Percentiles rank a stretch among this genome's conserved stretches.
Evolutionary conservation across 1,284 basidiomycete genomes (phyloP).

Genomic region (Marasmius oreades): DNA sequence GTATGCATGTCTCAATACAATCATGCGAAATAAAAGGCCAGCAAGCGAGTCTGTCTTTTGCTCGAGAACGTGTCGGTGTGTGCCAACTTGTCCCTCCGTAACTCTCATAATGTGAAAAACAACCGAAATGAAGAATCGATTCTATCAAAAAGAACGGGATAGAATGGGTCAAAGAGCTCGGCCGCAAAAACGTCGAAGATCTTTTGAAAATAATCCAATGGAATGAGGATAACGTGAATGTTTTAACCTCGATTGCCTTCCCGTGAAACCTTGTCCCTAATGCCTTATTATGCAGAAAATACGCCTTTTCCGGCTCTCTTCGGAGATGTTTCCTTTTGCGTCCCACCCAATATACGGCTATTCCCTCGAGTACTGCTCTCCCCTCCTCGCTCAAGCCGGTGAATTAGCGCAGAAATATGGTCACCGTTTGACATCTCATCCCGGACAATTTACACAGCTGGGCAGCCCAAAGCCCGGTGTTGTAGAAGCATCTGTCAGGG

Average conservation of each 20-base stretch:
- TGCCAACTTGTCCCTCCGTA: not conserved
- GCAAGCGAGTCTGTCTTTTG: conserved; percentile 65
- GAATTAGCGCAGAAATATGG: conserved; percentile 73
- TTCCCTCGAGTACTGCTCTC: conserved; percentile 64
- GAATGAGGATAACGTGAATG: conserved; percentile 73
- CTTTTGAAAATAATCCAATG: conserved; percentile 74
- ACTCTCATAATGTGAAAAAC: conserved; percentile 3
- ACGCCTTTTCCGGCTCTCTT: conserved; percentile 80
- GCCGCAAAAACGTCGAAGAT: conserved; percentile 71
- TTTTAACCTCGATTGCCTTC: not conserved
- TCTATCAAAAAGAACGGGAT: conserved; percentile 81
- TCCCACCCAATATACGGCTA: conserved; percentile 82
- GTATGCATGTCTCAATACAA: conserved; percentile 84
- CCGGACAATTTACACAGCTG: conserved; percentile 85
- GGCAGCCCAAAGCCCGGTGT: conserved; percentile 76
- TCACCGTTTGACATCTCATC: conserved; percentile 84
- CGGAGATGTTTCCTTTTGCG: conserved; percentile 90
- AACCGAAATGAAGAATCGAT: conserved; percentile 51
- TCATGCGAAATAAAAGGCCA: conserved; percentile 70
- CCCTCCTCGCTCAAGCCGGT: conserved; percentile 55
- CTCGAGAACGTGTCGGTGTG: conserved; percentile 62
- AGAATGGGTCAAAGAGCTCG: conserved; percentile 78
- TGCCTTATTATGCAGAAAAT: conserved; percentile 42
- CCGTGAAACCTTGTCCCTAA: not conserved
- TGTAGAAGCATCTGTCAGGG: conserved; percentile 71